Evolutionary conservation across 2,329 filamentous ascomycete species (phyloP).

Genomic region (Knoxdaviesia capensis): DNA sequence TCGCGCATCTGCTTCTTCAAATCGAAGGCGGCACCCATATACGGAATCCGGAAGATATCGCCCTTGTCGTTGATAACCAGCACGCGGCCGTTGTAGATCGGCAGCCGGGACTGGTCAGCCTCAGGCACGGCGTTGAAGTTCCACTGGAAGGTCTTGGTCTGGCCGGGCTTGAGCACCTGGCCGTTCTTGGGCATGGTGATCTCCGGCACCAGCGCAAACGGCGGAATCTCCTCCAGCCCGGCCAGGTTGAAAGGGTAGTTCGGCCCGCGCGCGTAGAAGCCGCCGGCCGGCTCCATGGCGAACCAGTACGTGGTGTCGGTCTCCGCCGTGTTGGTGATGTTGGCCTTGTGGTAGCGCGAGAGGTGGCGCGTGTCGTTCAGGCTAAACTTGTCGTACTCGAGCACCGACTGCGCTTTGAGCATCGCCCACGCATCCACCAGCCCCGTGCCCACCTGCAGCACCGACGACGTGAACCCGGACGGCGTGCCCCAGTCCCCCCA

Average conservation of each 20-base stretch:
- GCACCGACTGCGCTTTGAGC: conserved; percentile 16
- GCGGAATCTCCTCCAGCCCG: conserved; percentile 1
- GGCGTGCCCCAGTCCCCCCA: conserved; percentile 6
- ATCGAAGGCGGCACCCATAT: conserved; percentile 7
- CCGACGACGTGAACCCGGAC: conserved; percentile 12
- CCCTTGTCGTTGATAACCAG: conserved; percentile 17
- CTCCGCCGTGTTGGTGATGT: conserved; percentile 22
- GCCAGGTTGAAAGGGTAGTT: too few relatives aligned
- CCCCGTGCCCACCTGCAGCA: conserved; percentile 24
- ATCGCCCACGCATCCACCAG: conserved; percentile 24
- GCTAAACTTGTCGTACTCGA: conserved; percentile 22
- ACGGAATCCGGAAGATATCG: conserved; percentile 21
- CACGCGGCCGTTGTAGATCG: conserved; percentile 23
- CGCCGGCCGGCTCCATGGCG: conserved; percentile 13
- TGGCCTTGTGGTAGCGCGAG: conserved; percentile 11
- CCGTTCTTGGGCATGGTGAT: not conserved
- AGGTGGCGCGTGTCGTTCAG: conserved; percentile 28
- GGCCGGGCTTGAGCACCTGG: not conserved
- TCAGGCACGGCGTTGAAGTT: conserved; percentile 10
- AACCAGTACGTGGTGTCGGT: conserved; percentile 20
- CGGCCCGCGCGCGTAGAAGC: not conserved
- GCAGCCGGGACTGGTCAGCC: conserved; percentile 13
- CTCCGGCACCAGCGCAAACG: not conserved
- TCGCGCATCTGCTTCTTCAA: not conserved
- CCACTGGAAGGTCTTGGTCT: conserved; percentile 5